Evolutionary conservation across 1,284 basidiomycete species (phyloP).

Genomic region (Trametes hirsuta): DNA sequence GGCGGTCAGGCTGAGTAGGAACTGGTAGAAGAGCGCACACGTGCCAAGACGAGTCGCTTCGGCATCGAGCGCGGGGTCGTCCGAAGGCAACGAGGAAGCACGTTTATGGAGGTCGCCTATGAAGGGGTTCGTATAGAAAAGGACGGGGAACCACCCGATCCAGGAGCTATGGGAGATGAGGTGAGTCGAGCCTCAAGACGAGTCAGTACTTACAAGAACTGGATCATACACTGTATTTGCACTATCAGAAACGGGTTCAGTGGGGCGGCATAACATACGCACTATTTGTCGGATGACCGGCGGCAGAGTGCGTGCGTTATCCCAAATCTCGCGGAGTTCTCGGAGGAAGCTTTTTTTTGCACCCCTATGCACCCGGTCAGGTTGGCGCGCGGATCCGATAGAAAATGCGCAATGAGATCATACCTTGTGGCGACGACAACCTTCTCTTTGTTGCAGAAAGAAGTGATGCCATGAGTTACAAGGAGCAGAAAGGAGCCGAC

Average conservation of each 20-base stretch:
- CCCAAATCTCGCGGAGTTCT: conserved; percentile 69
- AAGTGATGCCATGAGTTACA: conserved; percentile 58
- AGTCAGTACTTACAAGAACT: conserved; percentile 77
- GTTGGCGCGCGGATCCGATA: no score
- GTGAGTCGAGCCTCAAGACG: conserved; percentile 6
- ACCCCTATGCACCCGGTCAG: conserved; percentile 25
- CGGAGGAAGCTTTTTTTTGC: conserved; percentile 46
- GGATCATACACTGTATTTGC: conserved; percentile 63
- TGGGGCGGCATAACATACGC: conserved; percentile 36
- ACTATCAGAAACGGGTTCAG: conserved; percentile 15
- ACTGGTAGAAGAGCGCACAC: conserved; percentile 79
- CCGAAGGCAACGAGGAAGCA: conserved; percentile 37
- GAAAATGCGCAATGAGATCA: conserved; percentile 12
- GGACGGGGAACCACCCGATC: conserved; percentile 87
- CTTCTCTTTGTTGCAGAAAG: conserved; percentile 75
- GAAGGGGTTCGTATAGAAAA: conserved; percentile 89
- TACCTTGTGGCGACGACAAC: conserved; percentile 61
- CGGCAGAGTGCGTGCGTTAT: conserved; percentile 71
- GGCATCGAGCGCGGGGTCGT: conserved; percentile 36
- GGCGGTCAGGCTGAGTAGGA: conserved; percentile 69
- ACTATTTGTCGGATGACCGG: conserved; percentile 81
- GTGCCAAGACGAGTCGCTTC: conserved; percentile 78
- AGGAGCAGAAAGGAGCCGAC: conserved; percentile 59
- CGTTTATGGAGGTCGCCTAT: conserved; percentile 84
- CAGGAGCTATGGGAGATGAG: conserved; percentile 56